phyloP scores from a whole-genome alignment of 768 basidiomycete species.

The Boletus rubropictus region DNA sequence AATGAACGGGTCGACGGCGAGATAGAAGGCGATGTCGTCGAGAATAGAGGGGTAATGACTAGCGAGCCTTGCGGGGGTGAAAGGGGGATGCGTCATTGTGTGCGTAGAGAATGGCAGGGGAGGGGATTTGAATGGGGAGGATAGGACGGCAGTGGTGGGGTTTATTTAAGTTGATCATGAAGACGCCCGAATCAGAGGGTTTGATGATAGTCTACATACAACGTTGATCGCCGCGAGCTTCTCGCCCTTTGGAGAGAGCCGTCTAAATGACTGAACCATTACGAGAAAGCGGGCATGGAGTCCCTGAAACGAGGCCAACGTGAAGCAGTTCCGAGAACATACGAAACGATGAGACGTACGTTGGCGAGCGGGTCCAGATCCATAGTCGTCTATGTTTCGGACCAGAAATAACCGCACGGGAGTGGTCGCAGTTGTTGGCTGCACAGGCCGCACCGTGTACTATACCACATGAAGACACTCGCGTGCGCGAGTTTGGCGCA shows the following conservation, averaged over 20 bases:
- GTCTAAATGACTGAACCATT: conserved; percentile 31
- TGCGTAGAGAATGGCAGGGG: neutral
- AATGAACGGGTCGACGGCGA: conserved; percentile 32
- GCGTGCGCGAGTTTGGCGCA: neutral
- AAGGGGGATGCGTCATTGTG: conserved; percentile 3
- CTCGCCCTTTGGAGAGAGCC: conserved; percentile 24
- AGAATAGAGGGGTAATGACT: conserved; percentile 16
- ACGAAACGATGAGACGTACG: conserved; percentile 5
- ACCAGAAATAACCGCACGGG: neutral
- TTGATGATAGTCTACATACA: conserved; percentile 34
- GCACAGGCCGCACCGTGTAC: too few relatives aligned
- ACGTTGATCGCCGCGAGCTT: conserved; percentile 35
- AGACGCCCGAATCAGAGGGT: conserved; percentile 24
- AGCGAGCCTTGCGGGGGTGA: conserved; percentile 19
- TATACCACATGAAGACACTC: too few relatives aligned
- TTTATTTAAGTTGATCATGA: conserved; percentile 26
- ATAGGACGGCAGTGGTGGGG: conserved; percentile 10
- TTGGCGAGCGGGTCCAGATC: conserved; percentile 2
- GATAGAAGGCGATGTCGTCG: conserved; percentile 40
- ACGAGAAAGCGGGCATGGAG: conserved; percentile 28
- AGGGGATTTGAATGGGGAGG: conserved; percentile 4
- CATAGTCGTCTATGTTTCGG: conserved; percentile 3
- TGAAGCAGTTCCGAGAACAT: conserved; percentile 8
- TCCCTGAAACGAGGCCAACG: conserved; percentile 26
- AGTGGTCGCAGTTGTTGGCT: neutral